Conservation (phyloP, 768 basidiomycete species). For the Sarcomyxa edulis region DNA sequence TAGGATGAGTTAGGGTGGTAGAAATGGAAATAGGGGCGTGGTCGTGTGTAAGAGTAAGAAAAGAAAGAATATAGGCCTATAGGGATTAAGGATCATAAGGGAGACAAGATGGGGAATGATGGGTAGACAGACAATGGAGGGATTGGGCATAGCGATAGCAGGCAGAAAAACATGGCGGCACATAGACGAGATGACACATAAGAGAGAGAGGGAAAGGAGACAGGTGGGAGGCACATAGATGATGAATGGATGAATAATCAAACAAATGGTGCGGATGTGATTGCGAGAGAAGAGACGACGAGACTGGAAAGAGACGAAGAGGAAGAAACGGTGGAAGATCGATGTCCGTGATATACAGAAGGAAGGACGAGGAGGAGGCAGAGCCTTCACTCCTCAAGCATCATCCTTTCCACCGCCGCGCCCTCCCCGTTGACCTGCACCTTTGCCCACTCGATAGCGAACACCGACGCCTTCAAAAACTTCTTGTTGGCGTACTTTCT, state of each 20-base stretch:
- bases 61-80: too few relatives aligned
- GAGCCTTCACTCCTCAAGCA: slow-evolving; percentile 33
- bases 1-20: too few relatives aligned
- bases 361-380: slow-evolving; percentile 1
- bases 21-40: too few relatives aligned
- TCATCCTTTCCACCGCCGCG: slow-evolving; percentile 47
- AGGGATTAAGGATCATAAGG: too few relatives aligned
- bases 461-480: slow-evolving; percentile 87
- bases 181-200: slow-evolving; percentile 8
- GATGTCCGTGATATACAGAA: slow-evolving; percentile 6
- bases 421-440: slow-evolving; percentile 35
- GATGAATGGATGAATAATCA: too few relatives aligned
- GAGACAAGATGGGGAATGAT: slow-evolving; percentile 3
- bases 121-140: slow-evolving; percentile 3
- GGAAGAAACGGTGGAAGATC: slow-evolving; percentile 4
- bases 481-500: slow-evolving; percentile 98
- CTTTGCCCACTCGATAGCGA: slow-evolving; percentile 73
- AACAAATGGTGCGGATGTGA: slow-evolving; percentile 5
- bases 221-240: too few relatives aligned
- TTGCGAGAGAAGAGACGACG: slow-evolving; percentile 2
- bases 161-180: slow-evolving; percentile 7
- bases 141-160: slow-evolving; percentile 7
- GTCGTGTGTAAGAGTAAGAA: too few relatives aligned
- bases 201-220: slow-evolving; percentile 1
- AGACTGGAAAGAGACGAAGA: slow-evolving; percentile 4